phyloP scores from a whole-genome alignment of 768 basidiomycete species.

The Panus rudis region DNA sequence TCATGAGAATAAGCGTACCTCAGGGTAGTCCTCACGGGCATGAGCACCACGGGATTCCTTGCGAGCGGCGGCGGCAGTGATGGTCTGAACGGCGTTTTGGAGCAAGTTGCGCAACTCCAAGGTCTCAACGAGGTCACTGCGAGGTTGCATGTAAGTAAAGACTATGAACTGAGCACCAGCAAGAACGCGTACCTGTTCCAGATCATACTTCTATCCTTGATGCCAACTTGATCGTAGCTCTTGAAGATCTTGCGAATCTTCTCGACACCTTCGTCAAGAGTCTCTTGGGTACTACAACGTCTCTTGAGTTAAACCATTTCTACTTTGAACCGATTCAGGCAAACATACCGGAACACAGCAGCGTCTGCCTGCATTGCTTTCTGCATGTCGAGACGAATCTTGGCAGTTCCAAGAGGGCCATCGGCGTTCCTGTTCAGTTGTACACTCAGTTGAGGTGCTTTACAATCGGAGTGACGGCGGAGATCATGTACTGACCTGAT shows the following conservation, averaged over 20 bases:
- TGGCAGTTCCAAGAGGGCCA: constrained; percentile 80
- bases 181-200: constrained; percentile 87
- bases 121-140: constrained; percentile 92
- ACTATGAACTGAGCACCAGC: background rate
- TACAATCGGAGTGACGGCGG: background rate
- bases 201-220: constrained; percentile 98
- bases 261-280: constrained; percentile 87
- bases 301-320: background rate
- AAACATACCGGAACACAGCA: constrained; percentile 84
- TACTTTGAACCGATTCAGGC: background rate
- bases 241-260: constrained; percentile 84
- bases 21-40: constrained; percentile 96
- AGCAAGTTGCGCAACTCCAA: constrained; percentile 94
- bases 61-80: constrained; percentile 85
- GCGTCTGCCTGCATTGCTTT: constrained; percentile 99
- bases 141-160: background rate
- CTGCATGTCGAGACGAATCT: constrained; percentile 94
- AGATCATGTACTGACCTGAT: constrained; percentile 43
- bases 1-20: constrained; percentile 43
- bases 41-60: constrained; percentile 98
- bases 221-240: constrained; percentile 84
- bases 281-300: constrained; percentile 66
- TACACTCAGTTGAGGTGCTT: background rate
- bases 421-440: constrained; percentile 51
- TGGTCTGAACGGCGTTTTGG: constrained; percentile 94